These are phyloP conservation scores for Penicillium sp. DNA, from an alignment of 2,329 filamentous ascomycete species.

Conservation along the genomic window DNA sequence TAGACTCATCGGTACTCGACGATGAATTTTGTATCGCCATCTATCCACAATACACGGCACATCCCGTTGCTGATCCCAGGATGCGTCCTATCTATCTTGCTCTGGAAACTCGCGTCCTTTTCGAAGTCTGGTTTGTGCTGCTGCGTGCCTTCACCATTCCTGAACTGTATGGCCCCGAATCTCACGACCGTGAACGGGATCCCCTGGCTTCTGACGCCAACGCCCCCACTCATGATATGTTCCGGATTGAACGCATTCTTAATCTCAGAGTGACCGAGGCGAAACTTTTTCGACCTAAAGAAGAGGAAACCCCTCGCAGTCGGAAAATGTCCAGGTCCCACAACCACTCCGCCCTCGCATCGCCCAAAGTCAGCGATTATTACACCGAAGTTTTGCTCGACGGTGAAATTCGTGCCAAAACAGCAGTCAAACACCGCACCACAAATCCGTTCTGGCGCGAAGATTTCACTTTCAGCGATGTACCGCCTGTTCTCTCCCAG, in stretches of 20 bases:
- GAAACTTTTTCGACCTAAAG: conserved; percentile 43
- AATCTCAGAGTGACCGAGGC: conserved; percentile 58
- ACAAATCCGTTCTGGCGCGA: conserved; percentile 46
- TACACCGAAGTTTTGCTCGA: conserved; percentile 46
- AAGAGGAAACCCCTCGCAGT: conserved; percentile 27
- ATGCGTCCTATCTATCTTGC: conserved; percentile 86
- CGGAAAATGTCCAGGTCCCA: conserved; percentile 31
- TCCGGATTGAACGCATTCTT: conserved; percentile 59
- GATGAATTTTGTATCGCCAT: conserved; percentile 93
- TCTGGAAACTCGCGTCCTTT: conserved; percentile 79
- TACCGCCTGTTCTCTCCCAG: conserved; percentile 44
- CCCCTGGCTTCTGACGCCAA: conserved; percentile 27
- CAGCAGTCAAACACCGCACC: conserved; percentile 43
- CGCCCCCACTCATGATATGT: conserved; percentile 51
- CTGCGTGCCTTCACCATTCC: conserved; percentile 86
- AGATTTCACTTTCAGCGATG: conserved; percentile 43
- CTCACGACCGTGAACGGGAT: conserved; percentile 42
- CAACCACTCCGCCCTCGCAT: conserved; percentile 21
- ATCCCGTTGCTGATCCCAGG: conserved; percentile 65
- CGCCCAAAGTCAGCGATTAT: conserved; percentile 36
- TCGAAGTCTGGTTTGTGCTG: conserved; percentile 95
- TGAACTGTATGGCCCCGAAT: conserved; percentile 71
- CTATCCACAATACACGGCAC: conserved; percentile 83
- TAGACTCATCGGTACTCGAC: conserved; percentile 84
- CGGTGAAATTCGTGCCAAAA: conserved; percentile 45